These are phyloP conservation scores for Trametopsis cervina DNA, from an alignment of 768 basidiomycete genomes.

Conservation along the genomic window DNA sequence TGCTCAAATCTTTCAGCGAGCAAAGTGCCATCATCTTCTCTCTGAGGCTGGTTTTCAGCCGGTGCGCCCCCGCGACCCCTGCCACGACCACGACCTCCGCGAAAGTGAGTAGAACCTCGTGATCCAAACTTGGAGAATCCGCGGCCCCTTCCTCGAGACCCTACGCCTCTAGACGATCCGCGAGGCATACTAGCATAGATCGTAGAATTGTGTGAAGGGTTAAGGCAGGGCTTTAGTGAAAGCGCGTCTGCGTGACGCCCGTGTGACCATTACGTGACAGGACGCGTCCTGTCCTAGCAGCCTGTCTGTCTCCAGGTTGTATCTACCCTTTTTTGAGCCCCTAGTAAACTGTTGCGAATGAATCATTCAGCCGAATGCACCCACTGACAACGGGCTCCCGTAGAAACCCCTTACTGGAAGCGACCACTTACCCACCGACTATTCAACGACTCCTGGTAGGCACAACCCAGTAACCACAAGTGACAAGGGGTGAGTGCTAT, in stretches of 20 bases:
- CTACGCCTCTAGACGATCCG: constrained; percentile 15
- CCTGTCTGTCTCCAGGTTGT: too few species aligned
- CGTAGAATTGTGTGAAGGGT: background rate
- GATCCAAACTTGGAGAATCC: constrained; percentile 32
- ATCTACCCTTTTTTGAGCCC: too few species aligned
- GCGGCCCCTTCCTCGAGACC: constrained; percentile 21
- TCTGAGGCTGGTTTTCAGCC: constrained; percentile 46
- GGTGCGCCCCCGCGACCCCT: constrained; percentile 36
- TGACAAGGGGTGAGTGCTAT: too few species aligned
- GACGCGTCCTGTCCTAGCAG: too few species aligned
- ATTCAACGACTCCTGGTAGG: too few species aligned
- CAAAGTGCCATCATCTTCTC: constrained; percentile 88
- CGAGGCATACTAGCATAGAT: constrained; percentile 16
- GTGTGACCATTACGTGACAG: too few species aligned
- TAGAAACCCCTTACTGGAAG: too few species aligned
- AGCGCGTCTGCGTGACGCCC: background rate
- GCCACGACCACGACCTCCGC: constrained; percentile 42
- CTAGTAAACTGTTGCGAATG: too few species aligned
- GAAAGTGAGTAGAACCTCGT: constrained; percentile 19
- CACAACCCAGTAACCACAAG: too few species aligned
- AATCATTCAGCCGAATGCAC: too few species aligned
- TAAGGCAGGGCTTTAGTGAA: background rate
- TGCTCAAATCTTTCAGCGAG: constrained; percentile 83
- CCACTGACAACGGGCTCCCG: too few species aligned
- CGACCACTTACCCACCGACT: too few species aligned